A percentile compares a stretch with the other conserved stretches of the same genome.
Evolutionary conservation across 2,329 filamentous ascomycete species (phyloP).

Genomic region (Claviceps maximensis): DNA sequence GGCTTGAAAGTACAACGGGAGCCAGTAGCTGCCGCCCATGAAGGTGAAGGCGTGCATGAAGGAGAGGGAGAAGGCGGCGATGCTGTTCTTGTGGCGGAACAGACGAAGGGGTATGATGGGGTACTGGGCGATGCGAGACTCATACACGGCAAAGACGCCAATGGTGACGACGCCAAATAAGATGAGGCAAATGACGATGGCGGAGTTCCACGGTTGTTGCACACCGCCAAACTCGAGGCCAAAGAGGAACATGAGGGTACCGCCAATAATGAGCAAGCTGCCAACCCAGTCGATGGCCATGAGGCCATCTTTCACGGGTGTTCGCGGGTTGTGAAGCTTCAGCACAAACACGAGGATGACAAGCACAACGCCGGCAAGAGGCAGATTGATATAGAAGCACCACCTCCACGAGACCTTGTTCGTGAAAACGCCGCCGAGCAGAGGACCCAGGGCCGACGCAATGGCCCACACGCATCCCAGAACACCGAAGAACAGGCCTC

Average conservation of each 20-base stretch:
- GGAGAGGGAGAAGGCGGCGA: slow-evolving; percentile 50
- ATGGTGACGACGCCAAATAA: slow-evolving; percentile 56
- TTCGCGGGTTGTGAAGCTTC: slow-evolving; percentile 55
- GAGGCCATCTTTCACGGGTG: slow-evolving; percentile 47
- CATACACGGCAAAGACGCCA: slow-evolving; percentile 55
- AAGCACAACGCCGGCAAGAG: slow-evolving; percentile 32
- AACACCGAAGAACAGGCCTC: slow-evolving; percentile 39
- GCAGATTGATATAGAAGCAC: slow-evolving; percentile 56
- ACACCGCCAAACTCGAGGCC: slow-evolving; percentile 77
- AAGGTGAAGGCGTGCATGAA: slow-evolving; percentile 68
- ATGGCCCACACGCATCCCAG: slow-evolving; percentile 49
- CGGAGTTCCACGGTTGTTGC: slow-evolving; percentile 58
- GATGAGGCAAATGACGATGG: slow-evolving; percentile 64
- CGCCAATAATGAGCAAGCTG: slow-evolving; percentile 51
- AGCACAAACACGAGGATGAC: slow-evolving; percentile 45
- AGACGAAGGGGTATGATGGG: slow-evolving; percentile 66
- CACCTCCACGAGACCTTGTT: slow-evolving; percentile 52
- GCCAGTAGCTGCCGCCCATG: slow-evolving; percentile 65
- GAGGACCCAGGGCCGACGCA: slow-evolving; percentile 50
- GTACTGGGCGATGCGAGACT: slow-evolving; percentile 60
- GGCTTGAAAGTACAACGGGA: slow-evolving; percentile 76
- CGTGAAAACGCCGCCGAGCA: slow-evolving; percentile 57
- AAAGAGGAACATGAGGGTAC: slow-evolving; percentile 74
- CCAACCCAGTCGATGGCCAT: slow-evolving; percentile 49
- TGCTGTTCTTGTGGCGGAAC: slow-evolving; percentile 53